Conservation (phyloP, 495 filamentous ascomycete genomes). For the Schizothecium vesticola region DNA sequence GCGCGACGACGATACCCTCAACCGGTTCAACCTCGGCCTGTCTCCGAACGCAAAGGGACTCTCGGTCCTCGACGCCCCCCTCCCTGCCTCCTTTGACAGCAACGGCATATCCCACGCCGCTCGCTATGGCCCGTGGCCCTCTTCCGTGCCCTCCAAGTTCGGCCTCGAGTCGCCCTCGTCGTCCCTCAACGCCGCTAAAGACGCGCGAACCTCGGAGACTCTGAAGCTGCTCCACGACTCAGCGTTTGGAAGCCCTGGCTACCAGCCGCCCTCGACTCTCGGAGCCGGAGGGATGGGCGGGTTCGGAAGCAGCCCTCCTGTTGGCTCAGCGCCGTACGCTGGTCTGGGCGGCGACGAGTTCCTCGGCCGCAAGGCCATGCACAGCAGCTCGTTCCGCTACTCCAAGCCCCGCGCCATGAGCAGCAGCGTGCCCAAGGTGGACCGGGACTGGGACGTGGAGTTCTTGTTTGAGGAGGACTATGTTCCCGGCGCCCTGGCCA, state of each 20-base stretch:
- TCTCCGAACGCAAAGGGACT: constrained; percentile 68
- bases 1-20: constrained; percentile 56
- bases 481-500: constrained; percentile 69
- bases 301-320: constrained; percentile 58
- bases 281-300: constrained; percentile 43
- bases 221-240: constrained; percentile 77
- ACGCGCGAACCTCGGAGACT: constrained; percentile 62
- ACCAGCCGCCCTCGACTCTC: constrained; percentile 45
- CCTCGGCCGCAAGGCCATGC: constrained; percentile 67
- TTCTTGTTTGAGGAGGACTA: constrained; percentile 94
- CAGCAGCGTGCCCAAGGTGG: constrained; percentile 65
- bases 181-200: constrained; percentile 54
- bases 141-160: constrained; percentile 89
- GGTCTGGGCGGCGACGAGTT: constrained; percentile 56
- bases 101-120: constrained; percentile 91
- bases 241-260: constrained; percentile 62
- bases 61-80: constrained; percentile 85
- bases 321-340: constrained; percentile 36
- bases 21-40: constrained; percentile 57
- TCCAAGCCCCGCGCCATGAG: constrained; percentile 72
- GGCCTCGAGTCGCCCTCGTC: constrained; percentile 82
- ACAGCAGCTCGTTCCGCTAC: constrained; percentile 65
- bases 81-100: constrained; percentile 94
- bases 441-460: constrained; percentile 75
- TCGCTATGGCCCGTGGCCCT: constrained; percentile 81